Evolutionary conservation across 1,284 basidiomycete genomes (phyloP).

Genomic region (Papiliotrema fonsecae): DNA sequence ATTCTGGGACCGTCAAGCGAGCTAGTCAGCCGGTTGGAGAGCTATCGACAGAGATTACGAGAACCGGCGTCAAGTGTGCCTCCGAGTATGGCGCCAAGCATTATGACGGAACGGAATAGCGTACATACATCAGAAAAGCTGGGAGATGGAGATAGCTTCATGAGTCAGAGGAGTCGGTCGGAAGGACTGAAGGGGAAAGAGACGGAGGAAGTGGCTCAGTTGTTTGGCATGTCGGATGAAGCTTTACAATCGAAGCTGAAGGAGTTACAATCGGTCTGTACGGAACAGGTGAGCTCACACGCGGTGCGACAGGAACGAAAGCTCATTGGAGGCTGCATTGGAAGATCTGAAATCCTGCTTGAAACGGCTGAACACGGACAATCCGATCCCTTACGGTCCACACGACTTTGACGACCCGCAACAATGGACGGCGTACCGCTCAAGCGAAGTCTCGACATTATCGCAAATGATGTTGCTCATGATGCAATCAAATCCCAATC

Average conservation of each 20-base stretch:
- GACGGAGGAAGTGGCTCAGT: conserved; percentile 56
- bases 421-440: conserved; percentile 79
- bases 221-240: conserved; percentile 60
- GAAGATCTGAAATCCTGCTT: conserved; percentile 83
- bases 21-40: conserved; percentile 58
- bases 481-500: conserved; percentile 79
- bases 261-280: conserved; percentile 18
- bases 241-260: conserved; percentile 11
- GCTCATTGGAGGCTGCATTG: conserved; percentile 60
- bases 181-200: conserved; percentile 13
- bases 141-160: conserved; percentile 5
- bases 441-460: conserved; percentile 74
- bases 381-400: conserved; percentile 74
- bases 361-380: conserved; percentile 82
- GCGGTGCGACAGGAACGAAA: background rate
- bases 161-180: conserved; percentile 7
- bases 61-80: conserved; percentile 7
- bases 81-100: background rate
- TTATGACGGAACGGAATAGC: conserved; percentile 2
- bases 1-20: conserved; percentile 73
- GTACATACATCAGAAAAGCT: conserved; percentile 3
- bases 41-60: conserved; percentile 19
- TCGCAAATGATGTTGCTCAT: conserved; percentile 85
- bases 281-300: conserved; percentile 12
- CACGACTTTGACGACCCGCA: conserved; percentile 79